These are phyloP conservation scores for Cardiospermum halicacabum DNA, from an alignment of 345 rosid species.

Conservation along the genomic window DNA sequence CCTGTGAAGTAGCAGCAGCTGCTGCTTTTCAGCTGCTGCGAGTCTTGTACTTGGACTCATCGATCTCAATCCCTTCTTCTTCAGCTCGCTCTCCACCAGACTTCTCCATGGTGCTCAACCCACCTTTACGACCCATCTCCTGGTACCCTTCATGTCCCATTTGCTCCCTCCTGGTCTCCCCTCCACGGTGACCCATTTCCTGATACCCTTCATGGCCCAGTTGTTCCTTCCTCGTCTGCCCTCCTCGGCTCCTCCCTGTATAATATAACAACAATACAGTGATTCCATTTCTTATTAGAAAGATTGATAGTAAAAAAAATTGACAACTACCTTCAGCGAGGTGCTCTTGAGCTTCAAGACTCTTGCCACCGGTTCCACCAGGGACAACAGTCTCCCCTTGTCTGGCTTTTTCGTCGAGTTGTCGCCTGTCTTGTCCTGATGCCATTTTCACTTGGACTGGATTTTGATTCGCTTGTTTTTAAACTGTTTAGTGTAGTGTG, in stretches of 20 bases:
- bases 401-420: slow-evolving; percentile 42
- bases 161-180: slow-evolving; percentile 67
- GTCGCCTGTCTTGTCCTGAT: slow-evolving; percentile 31
- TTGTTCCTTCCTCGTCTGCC: slow-evolving; percentile 62
- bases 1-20: too few species aligned
- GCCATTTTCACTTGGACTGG: slow-evolving; percentile 22
- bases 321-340: slow-evolving; percentile 38
- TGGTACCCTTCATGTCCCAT: slow-evolving; percentile 65
- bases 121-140: slow-evolving; percentile 75
- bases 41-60: slow-evolving; percentile 64
- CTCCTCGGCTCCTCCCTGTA: slow-evolving; percentile 46
- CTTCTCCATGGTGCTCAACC: slow-evolving; percentile 52
- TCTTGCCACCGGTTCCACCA: slow-evolving; percentile 59
- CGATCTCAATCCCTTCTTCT: slow-evolving; percentile 50
- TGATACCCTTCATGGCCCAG: slow-evolving; percentile 62
- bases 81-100: slow-evolving; percentile 60
- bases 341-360: slow-evolving; percentile 61
- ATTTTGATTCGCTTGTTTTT: neutral
- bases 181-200: slow-evolving; percentile 67
- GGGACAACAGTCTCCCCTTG: slow-evolving; percentile 54
- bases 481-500: too few species aligned
- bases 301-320: too few species aligned
- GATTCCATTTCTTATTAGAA: too few species aligned
- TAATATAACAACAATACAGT: too few species aligned
- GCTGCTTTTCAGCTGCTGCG: too few species aligned